Conservation (phyloP, 2,329 filamentous ascomycete genomes). For the Proliferodiscus dingleyae region DNA sequence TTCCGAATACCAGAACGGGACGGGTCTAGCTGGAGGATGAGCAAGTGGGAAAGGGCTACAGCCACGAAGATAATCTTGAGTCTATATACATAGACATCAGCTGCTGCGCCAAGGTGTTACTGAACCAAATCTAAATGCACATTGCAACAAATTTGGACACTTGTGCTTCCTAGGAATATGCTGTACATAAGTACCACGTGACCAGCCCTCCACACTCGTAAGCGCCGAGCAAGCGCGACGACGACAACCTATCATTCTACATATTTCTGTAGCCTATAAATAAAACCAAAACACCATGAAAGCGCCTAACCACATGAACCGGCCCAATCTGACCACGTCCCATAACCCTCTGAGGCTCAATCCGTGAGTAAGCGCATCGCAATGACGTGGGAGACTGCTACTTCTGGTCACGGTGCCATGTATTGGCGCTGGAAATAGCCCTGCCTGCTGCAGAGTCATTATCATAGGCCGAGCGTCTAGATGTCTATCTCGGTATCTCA, state of each 20-base stretch:
- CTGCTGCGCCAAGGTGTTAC: too few relatives aligned
- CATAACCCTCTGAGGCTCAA: conserved; percentile 4
- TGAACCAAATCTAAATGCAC: too few relatives aligned
- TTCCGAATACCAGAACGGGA: too few relatives aligned
- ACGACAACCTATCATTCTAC: conserved; percentile 9
- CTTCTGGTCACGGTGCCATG: not conserved
- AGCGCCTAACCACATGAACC: conserved; percentile 3
- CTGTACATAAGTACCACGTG: conserved; percentile 1
- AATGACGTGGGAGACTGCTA: conserved; percentile 4
- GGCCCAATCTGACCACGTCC: not conserved
- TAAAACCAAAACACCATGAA: conserved; percentile 6
- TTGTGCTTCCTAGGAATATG: too few relatives aligned
- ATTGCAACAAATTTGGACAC: too few relatives aligned
- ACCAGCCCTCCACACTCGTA: not conserved
- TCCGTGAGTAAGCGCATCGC: not conserved
- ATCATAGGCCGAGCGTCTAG: conserved; percentile 6
- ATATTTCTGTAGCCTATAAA: conserved; percentile 9
- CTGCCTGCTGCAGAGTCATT: conserved; percentile 1
- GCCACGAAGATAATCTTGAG: too few relatives aligned
- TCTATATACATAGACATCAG: too few relatives aligned
- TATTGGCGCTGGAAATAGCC: conserved; percentile 17
- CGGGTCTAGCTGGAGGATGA: too few relatives aligned
- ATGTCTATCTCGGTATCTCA: conserved; percentile 1
- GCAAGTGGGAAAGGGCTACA: too few relatives aligned
- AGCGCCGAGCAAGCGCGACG: not conserved